phyloP scores from a whole-genome alignment of 441 rosid species.

The Cnidoscolus chayamansa region DNA sequence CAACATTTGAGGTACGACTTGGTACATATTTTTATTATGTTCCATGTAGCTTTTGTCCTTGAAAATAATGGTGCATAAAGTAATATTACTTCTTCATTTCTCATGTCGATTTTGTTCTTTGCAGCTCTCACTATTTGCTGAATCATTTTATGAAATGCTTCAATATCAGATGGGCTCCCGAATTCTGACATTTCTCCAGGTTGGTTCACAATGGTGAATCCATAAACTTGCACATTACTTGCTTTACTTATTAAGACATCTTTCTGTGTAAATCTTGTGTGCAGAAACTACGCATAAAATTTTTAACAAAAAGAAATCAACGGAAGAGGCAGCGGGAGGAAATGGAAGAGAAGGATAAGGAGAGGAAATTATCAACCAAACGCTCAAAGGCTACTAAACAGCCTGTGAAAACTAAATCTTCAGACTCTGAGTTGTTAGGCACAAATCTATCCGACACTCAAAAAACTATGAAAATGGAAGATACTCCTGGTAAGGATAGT shows the following conservation, averaged over 20 bases:
- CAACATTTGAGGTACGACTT: slow-evolving; percentile 76
- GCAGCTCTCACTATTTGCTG: slow-evolving; percentile 96
- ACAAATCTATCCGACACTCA: slow-evolving; percentile 42
- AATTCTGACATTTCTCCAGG: slow-evolving; percentile 78
- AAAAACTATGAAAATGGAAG: slow-evolving; percentile 34
- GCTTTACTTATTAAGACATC: slow-evolving; percentile 17
- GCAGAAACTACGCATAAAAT: slow-evolving; percentile 67
- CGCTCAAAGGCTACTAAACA: slow-evolving; percentile 54
- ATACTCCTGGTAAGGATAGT: slow-evolving; percentile 28
- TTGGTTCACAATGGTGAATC: slow-evolving; percentile 30
- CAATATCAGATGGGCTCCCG: slow-evolving; percentile 94
- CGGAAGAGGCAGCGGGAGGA: slow-evolving; percentile 74
- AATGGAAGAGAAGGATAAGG: slow-evolving; percentile 42
- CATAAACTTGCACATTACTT: slow-evolving; percentile 13
- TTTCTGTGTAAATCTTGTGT: slow-evolving; percentile 21
- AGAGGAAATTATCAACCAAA: slow-evolving; percentile 43
- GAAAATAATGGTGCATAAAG: not conserved
- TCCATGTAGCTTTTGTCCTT: not conserved
- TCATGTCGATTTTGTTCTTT: slow-evolving; percentile 20
- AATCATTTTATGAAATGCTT: slow-evolving; percentile 86
- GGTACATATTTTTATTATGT: not conserved
- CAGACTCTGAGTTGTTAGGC: slow-evolving; percentile 31
- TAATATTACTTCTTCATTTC: not conserved
- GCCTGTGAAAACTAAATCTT: slow-evolving; percentile 45
- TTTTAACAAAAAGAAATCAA: slow-evolving; percentile 69